Evolutionary conservation across 208 protist genomes (phyloP).

Genomic region (Dictyostelium gargantuum): DNA sequence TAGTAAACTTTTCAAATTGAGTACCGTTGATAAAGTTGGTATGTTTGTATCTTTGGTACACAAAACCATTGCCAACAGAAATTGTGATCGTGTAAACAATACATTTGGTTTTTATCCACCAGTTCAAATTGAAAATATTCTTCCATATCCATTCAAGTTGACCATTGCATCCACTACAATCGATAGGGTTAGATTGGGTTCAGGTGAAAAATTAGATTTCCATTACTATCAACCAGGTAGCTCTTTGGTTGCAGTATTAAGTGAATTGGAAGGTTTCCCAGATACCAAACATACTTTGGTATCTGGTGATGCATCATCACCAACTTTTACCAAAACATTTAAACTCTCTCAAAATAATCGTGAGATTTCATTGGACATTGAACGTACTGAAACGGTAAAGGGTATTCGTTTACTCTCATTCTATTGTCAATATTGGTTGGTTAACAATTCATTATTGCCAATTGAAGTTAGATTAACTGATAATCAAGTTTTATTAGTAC

Average conservation of each 20-base stretch:
- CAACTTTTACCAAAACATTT: slow-evolving; percentile 6
- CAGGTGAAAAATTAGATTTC: slow-evolving; percentile 4
- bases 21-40: not conserved
- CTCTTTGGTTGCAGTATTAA: not conserved
- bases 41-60: not conserved
- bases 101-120: slow-evolving; percentile 10
- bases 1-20: not conserved
- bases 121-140: slow-evolving; percentile 42
- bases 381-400: not conserved
- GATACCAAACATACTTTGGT: slow-evolving; percentile 31
- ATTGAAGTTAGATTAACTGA: not conserved
- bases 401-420: slow-evolving; percentile 23
- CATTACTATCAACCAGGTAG: slow-evolving; percentile 21
- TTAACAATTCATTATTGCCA: slow-evolving; percentile 35
- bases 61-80: not conserved
- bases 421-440: slow-evolving; percentile 64
- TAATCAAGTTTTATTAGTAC: not conserved
- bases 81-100: not conserved
- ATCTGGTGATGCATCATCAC: not conserved
- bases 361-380: slow-evolving; percentile 10
- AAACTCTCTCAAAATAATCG: not conserved
- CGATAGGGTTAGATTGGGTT: not conserved
- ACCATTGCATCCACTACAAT: not conserved
- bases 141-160: not conserved
- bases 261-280: not conserved